These are phyloP conservation scores for Chrysopogon serrulatus DNA, from an alignment of 176 grass and related monocot species.

Conservation along the genomic window DNA sequence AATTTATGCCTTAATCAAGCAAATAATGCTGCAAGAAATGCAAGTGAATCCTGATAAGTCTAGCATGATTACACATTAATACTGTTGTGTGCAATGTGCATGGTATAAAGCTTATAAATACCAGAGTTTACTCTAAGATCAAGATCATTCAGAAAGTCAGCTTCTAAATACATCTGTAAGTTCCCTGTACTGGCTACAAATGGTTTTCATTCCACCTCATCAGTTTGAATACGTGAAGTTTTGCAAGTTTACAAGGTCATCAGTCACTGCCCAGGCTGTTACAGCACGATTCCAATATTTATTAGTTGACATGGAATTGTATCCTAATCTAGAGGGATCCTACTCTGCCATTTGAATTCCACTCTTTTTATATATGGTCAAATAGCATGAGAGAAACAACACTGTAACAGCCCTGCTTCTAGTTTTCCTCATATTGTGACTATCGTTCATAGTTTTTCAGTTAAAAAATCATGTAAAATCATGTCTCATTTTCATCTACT, in stretches of 20 bases:
- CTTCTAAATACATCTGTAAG: background rate
- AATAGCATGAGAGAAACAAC: background rate
- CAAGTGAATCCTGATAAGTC: background rate
- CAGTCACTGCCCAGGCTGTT: background rate
- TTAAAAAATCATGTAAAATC: background rate
- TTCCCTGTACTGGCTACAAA: background rate
- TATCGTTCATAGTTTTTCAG: background rate
- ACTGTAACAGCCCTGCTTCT: background rate
- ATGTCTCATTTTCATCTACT: background rate
- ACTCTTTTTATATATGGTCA: background rate
- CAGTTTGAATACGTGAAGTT: conserved; percentile 7
- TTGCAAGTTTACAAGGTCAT: background rate
- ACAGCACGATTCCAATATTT: background rate
- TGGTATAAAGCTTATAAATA: background rate
- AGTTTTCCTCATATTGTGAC: background rate
- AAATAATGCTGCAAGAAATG: background rate
- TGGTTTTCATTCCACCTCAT: conserved; percentile 4
- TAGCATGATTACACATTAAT: background rate
- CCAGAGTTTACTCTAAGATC: background rate
- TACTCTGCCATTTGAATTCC: background rate
- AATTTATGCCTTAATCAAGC: background rate
- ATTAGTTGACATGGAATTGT: background rate
- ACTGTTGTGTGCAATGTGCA: background rate
- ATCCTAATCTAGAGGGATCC: background rate
- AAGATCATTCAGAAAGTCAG: background rate